A percentile compares a stretch with the other conserved stretches of the same genome.
phyloP scores from a whole-genome alignment of 2,329 filamentous ascomycete genomes.

The Volutella citrinella region DNA sequence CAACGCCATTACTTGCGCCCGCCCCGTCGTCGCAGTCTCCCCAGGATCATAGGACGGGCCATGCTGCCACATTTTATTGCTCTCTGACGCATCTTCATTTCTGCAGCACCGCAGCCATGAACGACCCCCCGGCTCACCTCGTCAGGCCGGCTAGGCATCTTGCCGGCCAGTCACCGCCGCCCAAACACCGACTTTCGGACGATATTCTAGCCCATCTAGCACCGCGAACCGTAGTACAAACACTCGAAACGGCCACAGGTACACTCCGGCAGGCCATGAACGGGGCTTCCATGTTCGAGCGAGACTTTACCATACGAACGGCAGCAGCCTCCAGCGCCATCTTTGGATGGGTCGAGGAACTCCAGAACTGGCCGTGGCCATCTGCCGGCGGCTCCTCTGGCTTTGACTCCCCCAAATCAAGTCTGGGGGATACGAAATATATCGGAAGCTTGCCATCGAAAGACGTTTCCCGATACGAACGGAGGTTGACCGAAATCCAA shows the following conservation, averaged over 20 bases:
- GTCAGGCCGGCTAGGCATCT: slow-evolving; percentile 32
- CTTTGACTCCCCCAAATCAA: slow-evolving; percentile 48
- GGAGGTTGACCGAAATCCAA: slow-evolving; percentile 70
- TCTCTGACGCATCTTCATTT: slow-evolving; percentile 15
- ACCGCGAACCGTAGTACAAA: slow-evolving; percentile 58
- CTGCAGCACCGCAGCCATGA: slow-evolving; percentile 28
- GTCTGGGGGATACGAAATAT: slow-evolving; percentile 40
- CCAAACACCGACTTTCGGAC: slow-evolving; percentile 44
- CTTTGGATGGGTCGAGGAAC: slow-evolving; percentile 72
- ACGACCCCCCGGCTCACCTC: slow-evolving; percentile 29
- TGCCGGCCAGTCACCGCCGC: slow-evolving; percentile 41
- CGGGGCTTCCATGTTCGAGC: slow-evolving; percentile 60
- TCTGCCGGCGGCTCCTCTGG: slow-evolving; percentile 46
- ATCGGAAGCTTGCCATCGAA: slow-evolving; percentile 68
- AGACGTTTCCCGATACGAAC: slow-evolving; percentile 67
- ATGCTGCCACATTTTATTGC: slow-evolving; percentile 22
- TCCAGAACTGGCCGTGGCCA: slow-evolving; percentile 60
- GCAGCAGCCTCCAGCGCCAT: slow-evolving; percentile 69
- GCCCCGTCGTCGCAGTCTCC: slow-evolving; percentile 21
- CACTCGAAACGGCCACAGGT: slow-evolving; percentile 53
- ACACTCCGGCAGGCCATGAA: slow-evolving; percentile 58
- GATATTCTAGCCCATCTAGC: slow-evolving; percentile 61
- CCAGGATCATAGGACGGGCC: slow-evolving; percentile 26
- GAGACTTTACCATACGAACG: slow-evolving; percentile 68
- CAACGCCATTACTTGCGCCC: slow-evolving; percentile 18